Evolutionary conservation across 768 basidiomycete species (phyloP).

Genomic region (Psilocybe sp.): DNA sequence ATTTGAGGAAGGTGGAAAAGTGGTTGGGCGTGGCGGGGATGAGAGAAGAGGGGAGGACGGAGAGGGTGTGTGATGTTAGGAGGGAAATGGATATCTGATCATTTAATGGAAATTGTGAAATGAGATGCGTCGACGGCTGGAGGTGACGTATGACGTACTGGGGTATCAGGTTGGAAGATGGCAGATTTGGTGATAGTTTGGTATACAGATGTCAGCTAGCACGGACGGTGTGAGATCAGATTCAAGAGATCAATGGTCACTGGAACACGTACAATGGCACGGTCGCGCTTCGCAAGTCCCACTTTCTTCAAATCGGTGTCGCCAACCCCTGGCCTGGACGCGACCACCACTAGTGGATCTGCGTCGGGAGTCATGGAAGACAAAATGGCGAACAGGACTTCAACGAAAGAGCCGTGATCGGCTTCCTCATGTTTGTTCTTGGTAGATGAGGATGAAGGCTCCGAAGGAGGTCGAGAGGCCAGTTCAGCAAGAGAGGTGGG

Average conservation of each 20-base stretch:
- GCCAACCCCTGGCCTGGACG: conserved; percentile 13
- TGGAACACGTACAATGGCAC: conserved; percentile 41
- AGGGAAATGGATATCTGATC: conserved; percentile 51
- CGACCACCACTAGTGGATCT: conserved; percentile 51
- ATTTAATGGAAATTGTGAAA: too few relatives aligned
- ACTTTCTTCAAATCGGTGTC: conserved; percentile 46
- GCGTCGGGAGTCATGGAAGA: conserved; percentile 22
- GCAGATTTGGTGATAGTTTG: conserved; percentile 33
- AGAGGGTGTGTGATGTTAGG: conserved; percentile 49
- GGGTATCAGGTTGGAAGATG: conserved; percentile 28
- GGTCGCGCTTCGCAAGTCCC: conserved; percentile 59
- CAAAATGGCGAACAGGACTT: conserved; percentile 44
- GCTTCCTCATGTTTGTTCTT: conserved; percentile 7
- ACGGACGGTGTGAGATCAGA: neutral
- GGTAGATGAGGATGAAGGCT: conserved; percentile 9
- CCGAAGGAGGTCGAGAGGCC: conserved; percentile 28
- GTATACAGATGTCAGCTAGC: conserved; percentile 35
- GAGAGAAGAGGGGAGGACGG: conserved; percentile 41
- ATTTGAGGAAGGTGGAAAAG: conserved; percentile 31
- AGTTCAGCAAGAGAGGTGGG: conserved; percentile 52
- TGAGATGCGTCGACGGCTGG: neutral
- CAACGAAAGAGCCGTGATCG: conserved; percentile 23
- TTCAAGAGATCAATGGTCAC: neutral
- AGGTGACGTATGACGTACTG: conserved; percentile 26
- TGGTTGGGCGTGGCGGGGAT: conserved; percentile 31